A percentile compares a stretch with the other conserved stretches of the same genome.
These are phyloP conservation scores for Blastobotrys petasosporus DNA, from an alignment of 1,139 yeast species.

Conservation along the genomic window DNA sequence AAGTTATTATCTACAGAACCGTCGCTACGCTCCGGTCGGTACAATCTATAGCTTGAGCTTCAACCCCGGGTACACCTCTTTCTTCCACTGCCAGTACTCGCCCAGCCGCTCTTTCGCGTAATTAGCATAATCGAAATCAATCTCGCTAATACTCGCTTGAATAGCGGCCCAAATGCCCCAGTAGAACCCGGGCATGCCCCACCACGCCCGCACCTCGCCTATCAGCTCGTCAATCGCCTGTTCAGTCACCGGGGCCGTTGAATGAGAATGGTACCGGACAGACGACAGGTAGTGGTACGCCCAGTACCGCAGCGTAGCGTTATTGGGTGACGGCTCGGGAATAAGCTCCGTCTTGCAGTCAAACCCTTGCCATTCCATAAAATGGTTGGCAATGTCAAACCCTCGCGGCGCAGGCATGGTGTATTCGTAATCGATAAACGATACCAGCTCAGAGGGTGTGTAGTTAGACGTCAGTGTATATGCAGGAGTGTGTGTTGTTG, in stretches of 20 bases:
- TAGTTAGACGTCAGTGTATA: slow-evolving; percentile 8
- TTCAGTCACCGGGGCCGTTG: slow-evolving; percentile 8
- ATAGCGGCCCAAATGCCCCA: slow-evolving; percentile 87
- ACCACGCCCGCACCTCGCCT: slow-evolving; percentile 53
- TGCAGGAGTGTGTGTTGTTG: not conserved
- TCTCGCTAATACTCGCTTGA: slow-evolving; percentile 62
- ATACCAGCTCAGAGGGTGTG: slow-evolving; percentile 41
- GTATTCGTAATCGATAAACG: slow-evolving; percentile 76
- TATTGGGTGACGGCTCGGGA: slow-evolving; percentile 45
- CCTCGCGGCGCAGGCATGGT: slow-evolving; percentile 77
- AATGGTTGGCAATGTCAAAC: slow-evolving; percentile 79
- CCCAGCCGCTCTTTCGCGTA: slow-evolving; percentile 56
- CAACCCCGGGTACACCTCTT: slow-evolving; percentile 10
- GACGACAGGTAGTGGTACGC: slow-evolving; percentile 33
- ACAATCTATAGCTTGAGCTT: not conserved
- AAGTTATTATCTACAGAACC: no score
- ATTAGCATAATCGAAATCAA: slow-evolving; percentile 65
- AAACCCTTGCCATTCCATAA: slow-evolving; percentile 85
- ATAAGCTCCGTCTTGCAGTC: slow-evolving; percentile 59
- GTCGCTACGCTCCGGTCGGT: not conserved
- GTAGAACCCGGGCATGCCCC: slow-evolving; percentile 77
- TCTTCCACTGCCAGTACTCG: slow-evolving; percentile 69
- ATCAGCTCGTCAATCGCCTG: slow-evolving; percentile 39
- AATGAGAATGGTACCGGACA: slow-evolving; percentile 13
- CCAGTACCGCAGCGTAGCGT: slow-evolving; percentile 49